Conservation (phyloP, 495 filamentous ascomycete genomes). For the Penicillium longicatenatum region DNA sequence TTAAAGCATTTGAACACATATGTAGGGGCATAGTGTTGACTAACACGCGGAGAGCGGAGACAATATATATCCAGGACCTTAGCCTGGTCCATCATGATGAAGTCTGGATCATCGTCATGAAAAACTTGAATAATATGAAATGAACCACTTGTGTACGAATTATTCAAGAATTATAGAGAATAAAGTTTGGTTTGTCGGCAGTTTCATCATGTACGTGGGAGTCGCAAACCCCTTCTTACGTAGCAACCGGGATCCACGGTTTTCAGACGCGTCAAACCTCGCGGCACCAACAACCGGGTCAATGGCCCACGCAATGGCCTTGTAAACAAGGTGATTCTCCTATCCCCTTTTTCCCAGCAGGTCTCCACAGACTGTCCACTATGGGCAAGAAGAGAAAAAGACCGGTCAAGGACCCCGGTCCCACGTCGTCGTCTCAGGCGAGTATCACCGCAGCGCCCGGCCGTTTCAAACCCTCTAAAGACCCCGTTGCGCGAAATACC, state of each 20-base stretch:
- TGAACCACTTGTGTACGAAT: too few relatives aligned
- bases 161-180: not conserved
- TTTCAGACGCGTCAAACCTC: constrained; percentile 1
- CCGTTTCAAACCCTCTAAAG: constrained; percentile 21
- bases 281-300: not conserved
- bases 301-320: not conserved
- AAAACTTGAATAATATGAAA: too few relatives aligned
- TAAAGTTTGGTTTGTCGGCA: not conserved
- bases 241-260: not conserved
- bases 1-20: too few relatives aligned
- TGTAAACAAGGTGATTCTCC: not conserved
- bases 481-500: constrained; percentile 14
- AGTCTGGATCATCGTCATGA: too few relatives aligned
- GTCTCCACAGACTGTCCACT: not conserved
- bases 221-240: not conserved
- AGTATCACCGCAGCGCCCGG: constrained; percentile 20
- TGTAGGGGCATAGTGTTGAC: too few relatives aligned
- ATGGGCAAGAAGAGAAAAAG: constrained; percentile 52
- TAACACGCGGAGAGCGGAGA: too few relatives aligned
- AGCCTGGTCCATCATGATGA: too few relatives aligned
- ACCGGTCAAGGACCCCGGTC: constrained; percentile 33
- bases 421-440: constrained; percentile 23
- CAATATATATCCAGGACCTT: too few relatives aligned
- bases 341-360: not conserved
- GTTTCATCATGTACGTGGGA: not conserved